Percentiles rank a stretch among this genome's conserved stretches.
Conservation (phyloP, 2,329 filamentous ascomycete genomes). For the Botryosphaeria dothidea region DNA sequence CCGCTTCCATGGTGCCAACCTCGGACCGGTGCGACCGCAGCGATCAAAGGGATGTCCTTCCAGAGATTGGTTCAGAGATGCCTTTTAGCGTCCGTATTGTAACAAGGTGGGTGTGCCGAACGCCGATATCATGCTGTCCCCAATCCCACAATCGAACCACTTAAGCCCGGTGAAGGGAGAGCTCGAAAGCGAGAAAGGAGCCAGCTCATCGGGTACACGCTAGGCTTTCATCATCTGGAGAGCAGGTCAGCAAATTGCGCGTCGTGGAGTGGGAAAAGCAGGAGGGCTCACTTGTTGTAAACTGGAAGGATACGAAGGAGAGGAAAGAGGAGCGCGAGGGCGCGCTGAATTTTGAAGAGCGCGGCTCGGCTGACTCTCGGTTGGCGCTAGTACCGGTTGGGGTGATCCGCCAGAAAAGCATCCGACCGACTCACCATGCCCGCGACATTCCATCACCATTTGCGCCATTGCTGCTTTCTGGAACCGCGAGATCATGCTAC, state of each 20-base stretch:
- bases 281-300: conserved; percentile 82
- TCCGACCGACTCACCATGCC: not conserved
- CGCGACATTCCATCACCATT: not conserved
- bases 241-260: conserved; percentile 32
- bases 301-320: conserved; percentile 91
- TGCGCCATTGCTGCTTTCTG: not conserved
- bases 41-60: conserved; percentile 39
- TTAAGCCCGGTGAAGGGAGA: conserved; percentile 90
- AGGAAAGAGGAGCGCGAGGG: conserved; percentile 20
- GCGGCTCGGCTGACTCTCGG: conserved; percentile 4
- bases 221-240: conserved; percentile 98
- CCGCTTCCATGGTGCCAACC: conserved; percentile 28
- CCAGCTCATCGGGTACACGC: conserved; percentile 92
- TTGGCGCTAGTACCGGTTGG: conserved; percentile 20
- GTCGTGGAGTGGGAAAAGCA: conserved; percentile 2
- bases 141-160: conserved; percentile 72
- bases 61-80: conserved; percentile 84
- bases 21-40: conserved; percentile 11
- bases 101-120: conserved; percentile 99
- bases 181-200: conserved; percentile 67
- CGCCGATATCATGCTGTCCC: conserved; percentile 91
- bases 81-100: conserved; percentile 92
- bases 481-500: not conserved
- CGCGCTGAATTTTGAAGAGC: not conserved
- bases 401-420: conserved; percentile 14